Evolutionary conservation across 306 rosid genomes (phyloP), one percentile per base, ranked within the genome.

Genomic region (Leucaena leucocephala): DNA sequence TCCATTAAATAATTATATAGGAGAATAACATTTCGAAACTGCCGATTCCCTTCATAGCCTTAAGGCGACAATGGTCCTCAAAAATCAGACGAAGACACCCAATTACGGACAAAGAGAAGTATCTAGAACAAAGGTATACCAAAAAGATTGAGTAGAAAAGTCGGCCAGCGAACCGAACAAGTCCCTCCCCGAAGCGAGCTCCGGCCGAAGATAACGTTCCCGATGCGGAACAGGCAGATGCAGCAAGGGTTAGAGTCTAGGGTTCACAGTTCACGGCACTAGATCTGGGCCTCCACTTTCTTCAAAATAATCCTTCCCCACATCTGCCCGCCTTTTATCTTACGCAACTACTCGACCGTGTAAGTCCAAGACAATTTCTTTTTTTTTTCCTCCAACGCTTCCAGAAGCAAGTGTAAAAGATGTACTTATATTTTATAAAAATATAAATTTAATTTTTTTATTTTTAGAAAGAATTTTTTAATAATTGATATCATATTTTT

Each of bases 11-110:
- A 76, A 64, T 64, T 66, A 0, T 3, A 35, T 48, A 5, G 1
- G 6, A 58, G 76, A 3, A 67, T 21, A 38, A 14, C 67, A 76
- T 48, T 16, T 76, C 62, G 21, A 64, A 76, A 19, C 63, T 43
- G 40, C 71, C 61, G 42, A n/a, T 67, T 77, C 70, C 48, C 79
- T 65, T 65, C 61, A 80, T 68, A 80, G 81, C 85, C 83, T 79
- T 80, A 77, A 76, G n/a, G 42, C 54, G 15, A 52, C 10, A 71
- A 0, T 19, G 33, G 70, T 40, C 69, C 43, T 57, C 33, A 36
- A 68, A 68, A 62, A 82, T 14, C 52, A 33, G 70, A 68, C 69
- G 69, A 16, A 59, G 33, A 50, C 44, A 44, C 50, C 52, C 13
- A 36, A 59, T 4, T 12, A 43, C 34, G 49, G 9, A 76, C 63